These are phyloP conservation scores for Psophocarpus tetragonolobus DNA, from an alignment of 306 rosid species.

Conservation along the genomic window DNA sequence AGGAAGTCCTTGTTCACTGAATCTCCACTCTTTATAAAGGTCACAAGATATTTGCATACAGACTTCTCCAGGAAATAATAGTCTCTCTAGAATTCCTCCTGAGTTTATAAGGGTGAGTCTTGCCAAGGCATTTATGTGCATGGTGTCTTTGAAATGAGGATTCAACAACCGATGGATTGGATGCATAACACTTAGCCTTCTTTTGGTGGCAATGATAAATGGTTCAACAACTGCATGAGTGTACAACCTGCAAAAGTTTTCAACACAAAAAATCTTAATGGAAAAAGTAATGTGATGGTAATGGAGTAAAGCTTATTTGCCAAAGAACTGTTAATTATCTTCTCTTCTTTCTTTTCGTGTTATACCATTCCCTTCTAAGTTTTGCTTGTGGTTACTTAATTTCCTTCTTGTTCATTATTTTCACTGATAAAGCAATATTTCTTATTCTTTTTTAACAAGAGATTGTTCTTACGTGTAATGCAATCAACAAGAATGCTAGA, in stretches of 20 bases:
- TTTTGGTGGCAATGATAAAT: conserved; percentile 78
- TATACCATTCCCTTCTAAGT: background rate
- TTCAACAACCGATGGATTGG: conserved; percentile 64
- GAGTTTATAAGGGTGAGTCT: conserved; percentile 54
- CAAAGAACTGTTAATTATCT: background rate
- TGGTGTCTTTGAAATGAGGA: conserved; percentile 78
- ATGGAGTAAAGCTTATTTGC: background rate
- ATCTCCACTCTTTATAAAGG: conserved; percentile 74
- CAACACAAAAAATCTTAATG: background rate
- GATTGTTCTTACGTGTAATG: background rate
- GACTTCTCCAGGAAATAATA: conserved; percentile 54
- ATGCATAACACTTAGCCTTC: conserved; percentile 74
- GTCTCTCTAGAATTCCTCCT: conserved; percentile 64
- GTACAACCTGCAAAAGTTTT: conserved; percentile 53
- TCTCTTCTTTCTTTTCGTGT: too few relatives aligned
- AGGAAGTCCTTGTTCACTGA: conserved; percentile 72
- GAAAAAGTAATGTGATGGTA: background rate
- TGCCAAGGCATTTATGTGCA: conserved; percentile 66
- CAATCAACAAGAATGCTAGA: background rate
- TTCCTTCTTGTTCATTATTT: background rate
- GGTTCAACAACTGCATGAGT: conserved; percentile 83
- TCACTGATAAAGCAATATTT: background rate
- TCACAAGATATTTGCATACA: conserved; percentile 70
- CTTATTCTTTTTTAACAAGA: too few relatives aligned
- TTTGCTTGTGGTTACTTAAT: background rate